Evolutionary conservation across 768 basidiomycete genomes (phyloP), one percentile per base, ranked within the genome.

Genomic region (Boletus tylopilopsis): DNA sequence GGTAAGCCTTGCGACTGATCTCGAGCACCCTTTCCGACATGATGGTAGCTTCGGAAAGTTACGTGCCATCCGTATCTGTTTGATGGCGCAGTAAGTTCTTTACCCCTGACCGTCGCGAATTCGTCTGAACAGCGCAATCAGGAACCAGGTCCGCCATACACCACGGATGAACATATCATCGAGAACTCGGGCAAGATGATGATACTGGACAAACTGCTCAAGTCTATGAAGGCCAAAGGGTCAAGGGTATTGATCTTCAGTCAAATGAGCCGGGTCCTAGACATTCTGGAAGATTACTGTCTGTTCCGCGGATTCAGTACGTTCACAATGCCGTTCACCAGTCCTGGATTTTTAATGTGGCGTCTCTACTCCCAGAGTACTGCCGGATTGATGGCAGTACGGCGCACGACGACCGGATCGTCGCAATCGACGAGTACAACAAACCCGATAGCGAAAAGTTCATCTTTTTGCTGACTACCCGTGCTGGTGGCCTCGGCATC

Each of bases 101-200:
- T 23, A n/a, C 37, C 5, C n/a, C 15, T 25, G 29, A 34, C 10
- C 19, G 7, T 40, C 8, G 13, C 13, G 35, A 13, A 10, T 8
- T 19, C 41, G 6, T 18, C 18, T 15, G 4, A 33, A 38, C 27
- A 21, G 10, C n/a, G 12, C 41, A 27, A 29, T 27, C 43, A 88
- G 85, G 95, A 99, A 73, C 96, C 96, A 2, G 95, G 96, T 25
- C 96, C 95, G 1, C 96, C 96, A 0, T 99, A 94, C 69, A 98
- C 94, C 4, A 98, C 95, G 1, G 95, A 97, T 66, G 94, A 95
- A 67, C 96, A 99, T 67, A 78, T 99, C 33, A 77, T 98, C 56
- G 78, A 94, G 58, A 96, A 95, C 64, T 89, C 82, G 0, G 96
- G 95, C 32, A 98, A 98, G 73, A 97, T 98, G 95, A 74, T 95